Evolutionary conservation across 164 flowering plant genomes (phyloP).

Genomic region (Echeveria elegans): DNA sequence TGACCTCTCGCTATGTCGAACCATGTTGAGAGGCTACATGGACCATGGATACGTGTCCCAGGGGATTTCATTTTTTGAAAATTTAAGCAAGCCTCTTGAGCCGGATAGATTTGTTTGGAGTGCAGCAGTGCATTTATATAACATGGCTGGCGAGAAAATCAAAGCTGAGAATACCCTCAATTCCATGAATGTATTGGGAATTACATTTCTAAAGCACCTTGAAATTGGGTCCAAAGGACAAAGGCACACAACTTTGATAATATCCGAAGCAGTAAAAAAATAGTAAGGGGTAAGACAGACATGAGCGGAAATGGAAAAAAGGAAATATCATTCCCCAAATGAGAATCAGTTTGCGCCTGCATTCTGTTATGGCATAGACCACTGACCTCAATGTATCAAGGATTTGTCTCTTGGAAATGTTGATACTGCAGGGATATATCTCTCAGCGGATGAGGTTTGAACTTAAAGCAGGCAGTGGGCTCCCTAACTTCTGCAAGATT

Average conservation of each 20-base stretch:
- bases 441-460: too few relatives aligned
- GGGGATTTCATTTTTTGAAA: slow-evolving; percentile 58
- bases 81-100: slow-evolving; percentile 21
- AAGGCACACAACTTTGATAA: not conserved
- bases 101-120: slow-evolving; percentile 57
- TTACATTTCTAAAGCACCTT: slow-evolving; percentile 39
- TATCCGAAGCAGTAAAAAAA: not conserved
- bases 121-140: slow-evolving; percentile 66
- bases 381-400: too few relatives aligned
- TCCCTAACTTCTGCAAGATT: too few relatives aligned
- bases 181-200: slow-evolving; percentile 42
- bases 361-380: too few relatives aligned
- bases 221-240: slow-evolving; percentile 38
- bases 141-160: slow-evolving; percentile 22
- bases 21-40: slow-evolving; percentile 66
- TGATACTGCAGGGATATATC: too few relatives aligned
- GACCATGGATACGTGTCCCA: slow-evolving; percentile 48
- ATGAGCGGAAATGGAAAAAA: too few relatives aligned
- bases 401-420: too few relatives aligned
- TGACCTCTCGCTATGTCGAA: slow-evolving; percentile 36
- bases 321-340: too few relatives aligned
- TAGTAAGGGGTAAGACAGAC: not conserved
- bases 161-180: slow-evolving; percentile 36
- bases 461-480: too few relatives aligned
- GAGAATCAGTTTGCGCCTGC: too few relatives aligned